phyloP scores from a whole-genome alignment of 192 early-diverging fungal species.

The Chytriomyces sp. region DNA sequence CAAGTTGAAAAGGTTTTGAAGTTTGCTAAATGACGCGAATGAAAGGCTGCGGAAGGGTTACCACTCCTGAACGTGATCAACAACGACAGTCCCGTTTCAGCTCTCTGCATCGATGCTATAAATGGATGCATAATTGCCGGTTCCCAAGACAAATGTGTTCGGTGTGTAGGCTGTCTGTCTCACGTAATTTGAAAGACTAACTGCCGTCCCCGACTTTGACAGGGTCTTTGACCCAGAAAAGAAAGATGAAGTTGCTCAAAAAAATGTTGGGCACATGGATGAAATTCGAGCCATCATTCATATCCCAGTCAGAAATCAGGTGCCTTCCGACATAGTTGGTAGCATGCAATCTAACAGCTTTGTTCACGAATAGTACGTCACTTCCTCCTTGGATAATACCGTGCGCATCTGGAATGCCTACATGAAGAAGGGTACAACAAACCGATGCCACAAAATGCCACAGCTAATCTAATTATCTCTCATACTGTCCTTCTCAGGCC shows the following conservation, averaged over 20 bases:
- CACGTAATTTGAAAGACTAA: too few relatives aligned
- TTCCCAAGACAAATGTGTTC: conserved; percentile 56
- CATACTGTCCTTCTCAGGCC: neutral
- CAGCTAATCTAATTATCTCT: neutral
- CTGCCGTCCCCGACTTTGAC: too few relatives aligned
- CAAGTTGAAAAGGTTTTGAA: neutral
- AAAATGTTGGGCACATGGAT: conserved; percentile 62
- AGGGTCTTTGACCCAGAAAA: conserved; percentile 62
- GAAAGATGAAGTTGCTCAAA: conserved; percentile 64
- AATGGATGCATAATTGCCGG: conserved; percentile 64
- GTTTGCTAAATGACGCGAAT: conserved; percentile 8
- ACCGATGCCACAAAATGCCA: neutral
- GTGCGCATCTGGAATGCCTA: conserved; percentile 65
- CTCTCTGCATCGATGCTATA: conserved; percentile 55
- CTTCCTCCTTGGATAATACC: conserved; percentile 65
- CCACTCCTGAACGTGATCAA: conserved; percentile 61
- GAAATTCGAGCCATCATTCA: conserved; percentile 61
- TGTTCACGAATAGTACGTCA: conserved; percentile 53
- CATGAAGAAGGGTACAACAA: conserved; percentile 50
- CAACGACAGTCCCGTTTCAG: conserved; percentile 63
- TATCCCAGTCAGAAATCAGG: conserved; percentile 59
- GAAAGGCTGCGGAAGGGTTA: conserved; percentile 54
- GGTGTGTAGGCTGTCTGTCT: too few relatives aligned
- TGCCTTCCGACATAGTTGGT: conserved; percentile 11
- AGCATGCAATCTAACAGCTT: conserved; percentile 14